phyloP scores from a whole-genome alignment of 1,139 yeast genomes.

The Scheffersomyces titani region DNA sequence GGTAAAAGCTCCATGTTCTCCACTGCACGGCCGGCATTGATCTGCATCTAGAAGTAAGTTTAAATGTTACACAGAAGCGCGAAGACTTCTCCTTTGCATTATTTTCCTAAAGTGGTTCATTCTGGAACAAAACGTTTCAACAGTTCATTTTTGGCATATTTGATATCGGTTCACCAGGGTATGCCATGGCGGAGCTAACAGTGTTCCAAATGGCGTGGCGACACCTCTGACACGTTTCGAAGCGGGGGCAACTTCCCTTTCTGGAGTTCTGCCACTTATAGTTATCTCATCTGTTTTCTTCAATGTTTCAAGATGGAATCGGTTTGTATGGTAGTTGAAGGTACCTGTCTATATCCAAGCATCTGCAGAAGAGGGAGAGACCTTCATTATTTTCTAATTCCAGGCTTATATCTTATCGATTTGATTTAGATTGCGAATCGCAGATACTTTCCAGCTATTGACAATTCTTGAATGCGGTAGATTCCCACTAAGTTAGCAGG shows the following conservation, averaged over 20 bases:
- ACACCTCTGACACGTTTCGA: background rate
- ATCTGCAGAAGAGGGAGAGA: background rate
- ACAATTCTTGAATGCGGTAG: background rate
- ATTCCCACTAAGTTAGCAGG: background rate
- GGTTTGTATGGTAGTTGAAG: background rate
- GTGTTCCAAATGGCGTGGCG: background rate
- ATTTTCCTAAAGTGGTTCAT: background rate
- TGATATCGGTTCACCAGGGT: too few relatives aligned
- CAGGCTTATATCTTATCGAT: background rate
- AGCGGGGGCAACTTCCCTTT: background rate
- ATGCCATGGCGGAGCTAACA: background rate
- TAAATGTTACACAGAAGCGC: background rate
- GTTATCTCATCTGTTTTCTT: background rate
- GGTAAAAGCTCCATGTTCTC: background rate
- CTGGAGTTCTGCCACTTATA: background rate
- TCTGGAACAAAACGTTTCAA: background rate
- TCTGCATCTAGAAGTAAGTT: background rate
- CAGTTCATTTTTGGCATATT: background rate
- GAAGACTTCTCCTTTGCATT: too few relatives aligned
- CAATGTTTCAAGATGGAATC: background rate
- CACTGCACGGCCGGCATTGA: background rate
- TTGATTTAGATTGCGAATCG: background rate
- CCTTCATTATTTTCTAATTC: background rate
- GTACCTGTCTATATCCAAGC: background rate
- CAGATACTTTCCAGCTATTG: background rate